These are phyloP conservation scores for Wakefieldia striispora DNA, from an alignment of 768 basidiomycete species.

Conservation along the genomic window DNA sequence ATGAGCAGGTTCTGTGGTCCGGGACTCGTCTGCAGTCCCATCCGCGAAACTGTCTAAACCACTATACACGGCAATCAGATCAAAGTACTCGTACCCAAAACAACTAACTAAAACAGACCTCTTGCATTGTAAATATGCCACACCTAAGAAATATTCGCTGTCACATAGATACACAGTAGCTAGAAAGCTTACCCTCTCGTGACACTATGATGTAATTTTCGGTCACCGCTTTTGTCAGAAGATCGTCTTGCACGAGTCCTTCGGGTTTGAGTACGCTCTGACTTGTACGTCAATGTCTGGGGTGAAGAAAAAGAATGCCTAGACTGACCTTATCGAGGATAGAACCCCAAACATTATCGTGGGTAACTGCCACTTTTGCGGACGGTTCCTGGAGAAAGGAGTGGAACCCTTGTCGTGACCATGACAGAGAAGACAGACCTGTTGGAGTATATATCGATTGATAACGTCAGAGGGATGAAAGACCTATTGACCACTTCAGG, in stretches of 20 bases:
- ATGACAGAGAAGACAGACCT: conserved; percentile 4
- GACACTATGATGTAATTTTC: conserved; percentile 9
- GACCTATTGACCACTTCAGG: conserved; percentile 11
- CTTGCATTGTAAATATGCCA: conserved; percentile 16
- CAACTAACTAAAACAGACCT: conserved; percentile 6
- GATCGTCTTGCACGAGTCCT: conserved; percentile 9
- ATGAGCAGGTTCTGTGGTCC: neutral
- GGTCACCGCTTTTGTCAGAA: conserved; percentile 9
- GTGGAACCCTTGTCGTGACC: neutral
- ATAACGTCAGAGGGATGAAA: conserved; percentile 26
- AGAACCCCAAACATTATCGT: conserved; percentile 22
- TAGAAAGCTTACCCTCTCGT: conserved; percentile 10
- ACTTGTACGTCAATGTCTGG: neutral
- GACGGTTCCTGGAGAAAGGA: conserved; percentile 14
- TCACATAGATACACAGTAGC: neutral
- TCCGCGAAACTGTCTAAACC: neutral
- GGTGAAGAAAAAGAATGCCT: neutral
- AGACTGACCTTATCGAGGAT: conserved; percentile 16
- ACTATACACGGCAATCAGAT: conserved; percentile 1
- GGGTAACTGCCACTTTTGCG: conserved; percentile 24
- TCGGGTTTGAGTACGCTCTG: conserved; percentile 12
- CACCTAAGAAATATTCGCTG: conserved; percentile 12
- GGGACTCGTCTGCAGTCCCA: neutral
- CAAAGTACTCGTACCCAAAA: neutral
- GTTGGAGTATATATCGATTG: conserved; percentile 23